Base-by-base conservation (phyloP, 805 yeast species). In the Myxozyma neglecta region DNA sequence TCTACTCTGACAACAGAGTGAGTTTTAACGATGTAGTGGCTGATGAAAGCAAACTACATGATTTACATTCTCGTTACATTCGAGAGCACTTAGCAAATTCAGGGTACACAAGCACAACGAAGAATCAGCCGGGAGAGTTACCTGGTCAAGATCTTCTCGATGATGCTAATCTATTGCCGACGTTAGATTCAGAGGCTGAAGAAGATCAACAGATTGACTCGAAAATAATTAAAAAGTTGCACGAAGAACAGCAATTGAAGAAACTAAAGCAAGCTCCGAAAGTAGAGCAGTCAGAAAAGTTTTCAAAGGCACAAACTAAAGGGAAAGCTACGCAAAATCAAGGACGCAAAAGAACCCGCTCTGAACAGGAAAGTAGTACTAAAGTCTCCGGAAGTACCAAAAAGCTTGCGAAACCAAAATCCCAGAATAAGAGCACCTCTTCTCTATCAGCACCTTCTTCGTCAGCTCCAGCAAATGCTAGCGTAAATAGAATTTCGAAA, bases 51-150 rank as follows among this genome's bases (percentile, higher is more conserved):
- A 44, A 14, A 2, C 13, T 39, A 14, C 6, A 24, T 11, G 53
- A 45, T n/a, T 36, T 57, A 37, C 60, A 57, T 20, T 10, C 32
- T 11, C 35, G 47, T 10, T 57, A 57, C 37, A 42, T 57, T n/a
- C 40, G 43, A 35, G 36, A 14, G 18, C 50, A 50, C n/a, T 43
- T 57, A 14, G 57, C 56, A 36, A 13, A n/a, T 5, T 39, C 20
- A 13, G 35, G 40, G 11, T 10, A 24, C 14, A 14, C 46, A 13
- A 32, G 14, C 6, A 29, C 7, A n/a, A 18, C 34, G 14, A 50
- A 6, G 34, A 13, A 18, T 11, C 47, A 50, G 24, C n/a, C 29
- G 29, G 5, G 5, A 24, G 29, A 24, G 29, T 3, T 5, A 24
- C 5, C 29, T 24, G 29, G 29, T 24, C 29, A 24, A 24, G 29